Base-by-base conservation (phyloP, 2,329 filamentous ascomycete species). In the Rhexocercosporidium sp. region DNA sequence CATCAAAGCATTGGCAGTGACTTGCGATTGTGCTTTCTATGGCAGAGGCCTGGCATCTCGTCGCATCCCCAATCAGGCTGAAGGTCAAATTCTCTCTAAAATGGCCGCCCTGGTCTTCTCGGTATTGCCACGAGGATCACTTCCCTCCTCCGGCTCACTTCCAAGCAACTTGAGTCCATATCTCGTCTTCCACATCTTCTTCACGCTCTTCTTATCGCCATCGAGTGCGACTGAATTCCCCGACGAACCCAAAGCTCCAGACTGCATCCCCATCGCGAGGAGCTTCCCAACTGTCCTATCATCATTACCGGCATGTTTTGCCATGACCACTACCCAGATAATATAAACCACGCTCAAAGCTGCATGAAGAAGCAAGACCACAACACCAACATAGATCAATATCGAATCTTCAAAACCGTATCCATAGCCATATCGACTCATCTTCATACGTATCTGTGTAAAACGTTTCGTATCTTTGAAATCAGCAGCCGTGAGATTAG, bases 241-340 rank as follows among this genome's bases (percentile, higher is more conserved):
- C 8, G 51, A 54, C 3, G 20, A 18, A 7, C 31, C 51, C 57
- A 56, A 27, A 31, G 25, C 29, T 25, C 34, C 47, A 61, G 37
- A 62, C 59, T 31, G 49, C 31, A 62, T 62, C 16, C 60, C 60
- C 60, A 62, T n/a, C 11, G 44, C 47, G 3, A 62, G 46, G 25
- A 66, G 61, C 22, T 62, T 59, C 18, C 64, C 64, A 49, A 66
- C 37, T 1, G 37, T 66, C 14, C 46, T 51, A 47, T 59, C 60
- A 18, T 51, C 64, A 2, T 18, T 57, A 16, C 27, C 49, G 7
- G n/a, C 18, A n/a, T 12, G 25, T 22, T 62, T 60, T 3, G 59
- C 49, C 22, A 47, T 39, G 16, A 22, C 46, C 39, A 66, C 18
- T 8, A 57, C 31, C 64, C 64, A 66, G 1, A 16, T 49, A 5